Base-by-base conservation (phyloP, 208 protist species). In the Acanthamoeba sp. region DNA sequence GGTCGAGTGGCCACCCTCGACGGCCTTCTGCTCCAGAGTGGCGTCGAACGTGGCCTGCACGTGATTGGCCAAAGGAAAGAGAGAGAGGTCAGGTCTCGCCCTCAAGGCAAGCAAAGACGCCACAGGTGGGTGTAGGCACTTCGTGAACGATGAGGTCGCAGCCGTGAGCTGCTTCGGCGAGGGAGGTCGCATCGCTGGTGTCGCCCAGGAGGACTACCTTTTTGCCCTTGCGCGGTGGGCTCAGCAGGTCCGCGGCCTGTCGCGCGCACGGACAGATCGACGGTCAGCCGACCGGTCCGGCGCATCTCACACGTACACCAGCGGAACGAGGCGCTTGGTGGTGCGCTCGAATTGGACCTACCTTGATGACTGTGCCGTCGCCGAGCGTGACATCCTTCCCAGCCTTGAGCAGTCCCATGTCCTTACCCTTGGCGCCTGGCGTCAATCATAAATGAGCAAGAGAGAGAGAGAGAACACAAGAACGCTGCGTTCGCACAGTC, bases 131-230 rank as follows among this genome's bases (percentile, higher is more conserved):
- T 62, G 92, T 34, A 20, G 73, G 18, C 42, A 94, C 92, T 29
- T 96, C 95, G 40, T 96, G 93, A 18, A 96, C 95, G 29, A 96
- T 76, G 38, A 92, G 34, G 50, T 96, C 95, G 40, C 95, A 96
- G 20, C 91, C 95, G 7, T 20, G 24, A 4, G 40, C 95, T 18
- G 64, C 93, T n/a, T 93, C 95, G 16, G 38, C 32, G 22, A 96
- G 78, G 27, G 45, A 62, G 18, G 71, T 71, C 7, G 95, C 64
- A 94, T 96, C 95, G 38, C 66, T 84, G 69, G 94, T 96, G 76
- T 96, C 95, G 20, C 95, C 94, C 29, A 96, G 50, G 22, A 96
- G 38, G 6, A 96, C 82, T n/a, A 96, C 85, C 27, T 69, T 91
- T 78, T 95, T 96, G 29, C 95, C 95, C 66, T 71, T 6, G 1